Base-by-base conservation (phyloP, 2,329 filamentous ascomycete species). In the Fusarium sp. region DNA sequence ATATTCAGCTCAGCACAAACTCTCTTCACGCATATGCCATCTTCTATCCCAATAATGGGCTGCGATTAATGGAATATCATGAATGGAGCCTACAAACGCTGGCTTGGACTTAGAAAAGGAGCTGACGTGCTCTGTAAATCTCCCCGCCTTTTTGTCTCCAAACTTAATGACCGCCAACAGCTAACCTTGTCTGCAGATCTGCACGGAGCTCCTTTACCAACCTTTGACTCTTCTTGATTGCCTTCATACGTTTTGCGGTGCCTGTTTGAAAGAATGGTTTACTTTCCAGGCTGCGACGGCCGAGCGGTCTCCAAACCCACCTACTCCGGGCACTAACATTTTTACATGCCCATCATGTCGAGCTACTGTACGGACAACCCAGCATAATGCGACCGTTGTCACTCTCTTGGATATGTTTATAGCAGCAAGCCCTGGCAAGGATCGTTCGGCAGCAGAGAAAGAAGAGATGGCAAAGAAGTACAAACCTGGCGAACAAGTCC, bases 251-350 rank as follows among this genome's bases (percentile, higher is more conserved):
- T 99, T 97, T 82, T 99, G 96, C 84, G 96, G 95, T 71, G 92
- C 93, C 41, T 99, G 96, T 79, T 82, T 98, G 64, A 97, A 97
- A 81, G 94, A 97, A 84, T 99, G 96, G 96, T 99, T 98, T 80
- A 85, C 86, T 70, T 96, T 90, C 81, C 94, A 97, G 80, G 90
- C 91, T 40, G 84, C 86, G 33, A 85, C 86, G 17, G 87, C 87
- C 45, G 87, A 87, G 70, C 83, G 81, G 63, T 82, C 83, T 4
- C 86, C 86, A 15, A 82, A 82, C 14, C 83, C 85, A 44, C 85
- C 89, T 69, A 74, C 84, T 57, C 78, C 86, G 73, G 77, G 86
- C 75, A 67, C 85, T 76, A 75, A 82, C 70, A 78, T 87, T 78
- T 97, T 94, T 80, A 98, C 94, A 48, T 99, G 96, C 83, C 96